Base-by-base conservation (phyloP, 2,329 filamentous ascomycete species). In the Bipolaris bicolor region DNA sequence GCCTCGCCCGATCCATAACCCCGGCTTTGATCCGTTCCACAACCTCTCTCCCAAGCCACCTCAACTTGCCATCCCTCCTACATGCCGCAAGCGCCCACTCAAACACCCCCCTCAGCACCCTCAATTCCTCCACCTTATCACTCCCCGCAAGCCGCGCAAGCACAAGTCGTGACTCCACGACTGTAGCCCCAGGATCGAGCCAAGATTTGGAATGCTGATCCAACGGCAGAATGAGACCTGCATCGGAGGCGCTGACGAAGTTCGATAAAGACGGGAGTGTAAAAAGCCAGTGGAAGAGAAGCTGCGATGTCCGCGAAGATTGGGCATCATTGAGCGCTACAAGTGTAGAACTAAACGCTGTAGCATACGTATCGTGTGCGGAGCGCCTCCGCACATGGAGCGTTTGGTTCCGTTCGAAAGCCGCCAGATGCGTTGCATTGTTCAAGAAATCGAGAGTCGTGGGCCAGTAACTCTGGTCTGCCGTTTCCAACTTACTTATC, bases 261-360 rank as follows among this genome's bases (percentile, higher is more conserved):
- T 70, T 66, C 73, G 57, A 20, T 79, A 90, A 70, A 56, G 83
- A 62, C 0, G 83, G 80, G 0, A 92, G 82, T 1, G 81, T 77
- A 71, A 96, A 91, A 1, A 97, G 72, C 89, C 91, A 94, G 60
- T 89, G 86, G 68, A 94, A 85, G 0, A 90, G 75, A 37, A 80
- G 76, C 62, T 73, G 69, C 3, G 63, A 61, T 0, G 67, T 69
- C 51, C 71, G 74, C 0, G 63, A 64, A 3, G 70, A 70, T 58
- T 85, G 81, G 0, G 79, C 79, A 60, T 88, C 85, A 55, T 90
- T 90, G 26, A 96, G 82, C 0, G 90, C 90, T 2, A 88, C 84
- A 13, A 96, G 82, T 0, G 91, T 91, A 0, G 90, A 88, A 5
- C 85, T 82, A 73, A 97, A 96, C n/a, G 83, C 76, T 0, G 82